Conservation (phyloP, 306 rosid genomes). For the Crotalaria pallida region DNA sequence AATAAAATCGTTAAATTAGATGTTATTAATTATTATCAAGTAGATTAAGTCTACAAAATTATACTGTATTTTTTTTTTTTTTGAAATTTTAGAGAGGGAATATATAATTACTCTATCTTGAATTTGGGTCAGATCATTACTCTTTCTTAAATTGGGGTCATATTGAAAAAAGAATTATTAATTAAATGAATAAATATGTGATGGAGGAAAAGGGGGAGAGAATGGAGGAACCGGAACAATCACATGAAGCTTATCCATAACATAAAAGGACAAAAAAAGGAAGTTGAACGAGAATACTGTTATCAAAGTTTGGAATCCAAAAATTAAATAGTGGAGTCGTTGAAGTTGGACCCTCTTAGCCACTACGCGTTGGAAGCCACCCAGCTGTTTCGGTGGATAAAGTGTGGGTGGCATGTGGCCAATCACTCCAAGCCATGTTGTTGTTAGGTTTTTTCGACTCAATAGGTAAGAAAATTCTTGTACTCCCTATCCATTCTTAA, state of each 20-base stretch:
- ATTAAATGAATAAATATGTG: neutral
- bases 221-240: neutral
- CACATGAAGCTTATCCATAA: constrained; percentile 56
- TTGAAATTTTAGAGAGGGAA: too few species aligned
- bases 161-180: neutral
- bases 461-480: too few species aligned
- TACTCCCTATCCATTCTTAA: too few species aligned
- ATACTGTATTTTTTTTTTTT: too few species aligned
- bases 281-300: constrained; percentile 18
- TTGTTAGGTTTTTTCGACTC: neutral
- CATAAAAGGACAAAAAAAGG: constrained; percentile 28
- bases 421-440: neutral
- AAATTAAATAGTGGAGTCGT: constrained; percentile 10
- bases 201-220: neutral
- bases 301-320: constrained; percentile 22
- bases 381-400: neutral
- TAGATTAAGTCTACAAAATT: too few species aligned
- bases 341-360: constrained; percentile 29
- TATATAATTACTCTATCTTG: too few species aligned
- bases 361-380: neutral
- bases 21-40: too few species aligned
- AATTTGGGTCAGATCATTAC: too few species aligned
- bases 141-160: neutral
- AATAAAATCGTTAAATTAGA: too few species aligned
- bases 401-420: neutral